Percentiles rank a stretch among this genome's conserved stretches.
phyloP scores from a whole-genome alignment of 257 asterid genomes.

The Orobanche coerulescens region DNA sequence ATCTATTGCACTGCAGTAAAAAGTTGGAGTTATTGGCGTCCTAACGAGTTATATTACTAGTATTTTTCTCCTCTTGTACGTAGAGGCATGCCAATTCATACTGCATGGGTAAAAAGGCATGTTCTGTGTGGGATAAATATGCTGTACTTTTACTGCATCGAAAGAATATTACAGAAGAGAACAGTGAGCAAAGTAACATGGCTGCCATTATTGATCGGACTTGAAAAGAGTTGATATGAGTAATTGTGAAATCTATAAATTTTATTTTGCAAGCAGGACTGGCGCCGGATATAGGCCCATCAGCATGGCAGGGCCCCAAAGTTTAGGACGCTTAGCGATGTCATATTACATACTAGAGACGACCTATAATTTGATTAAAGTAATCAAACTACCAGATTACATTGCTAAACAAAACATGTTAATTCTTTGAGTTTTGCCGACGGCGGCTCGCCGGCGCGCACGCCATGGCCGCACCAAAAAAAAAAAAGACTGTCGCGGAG shows the following conservation, averaged over 20 bases:
- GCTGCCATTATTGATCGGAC: not conserved
- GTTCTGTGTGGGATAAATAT: conserved; percentile 19
- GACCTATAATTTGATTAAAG: no score
- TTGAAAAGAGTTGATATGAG: not conserved
- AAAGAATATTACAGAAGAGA: not conserved
- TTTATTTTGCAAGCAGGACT: not conserved
- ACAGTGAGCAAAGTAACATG: not conserved
- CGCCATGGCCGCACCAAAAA: no score
- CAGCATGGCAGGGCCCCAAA: no score
- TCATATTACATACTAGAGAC: no score
- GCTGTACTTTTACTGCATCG: not conserved
- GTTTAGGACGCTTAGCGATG: no score
- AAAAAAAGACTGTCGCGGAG: no score
- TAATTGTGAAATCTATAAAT: not conserved
- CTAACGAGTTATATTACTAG: not conserved
- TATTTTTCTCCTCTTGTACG: not conserved
- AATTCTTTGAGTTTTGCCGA: no score
- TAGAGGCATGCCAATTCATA: not conserved
- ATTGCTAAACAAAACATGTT: no score
- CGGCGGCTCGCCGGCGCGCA: no score
- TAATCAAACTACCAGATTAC: no score
- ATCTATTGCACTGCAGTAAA: not conserved
- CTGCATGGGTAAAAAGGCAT: not conserved
- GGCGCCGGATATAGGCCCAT: no score
- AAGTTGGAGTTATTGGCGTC: not conserved